These are phyloP conservation scores for Phoenix dactylifera DNA, from an alignment of 176 grass and related monocot species.

Conservation along the genomic window DNA sequence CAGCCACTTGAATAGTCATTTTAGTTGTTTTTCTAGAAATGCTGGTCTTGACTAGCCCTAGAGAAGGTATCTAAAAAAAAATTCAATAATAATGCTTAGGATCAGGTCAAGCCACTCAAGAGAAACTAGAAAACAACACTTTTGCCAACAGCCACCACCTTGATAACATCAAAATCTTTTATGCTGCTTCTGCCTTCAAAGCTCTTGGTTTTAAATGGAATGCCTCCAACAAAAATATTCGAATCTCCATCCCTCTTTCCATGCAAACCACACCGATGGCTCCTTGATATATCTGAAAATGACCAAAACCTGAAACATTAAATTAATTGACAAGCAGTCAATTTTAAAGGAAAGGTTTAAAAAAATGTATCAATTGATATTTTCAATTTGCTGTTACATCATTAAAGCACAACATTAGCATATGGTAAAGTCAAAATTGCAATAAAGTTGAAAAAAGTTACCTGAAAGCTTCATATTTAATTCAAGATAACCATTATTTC, in stretches of 20 bases:
- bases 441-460: too few species aligned
- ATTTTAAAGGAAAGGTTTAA: too few species aligned
- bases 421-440: too few species aligned
- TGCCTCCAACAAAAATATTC: slow-evolving; percentile 17
- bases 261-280: slow-evolving; percentile 15
- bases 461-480: too few species aligned
- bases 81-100: slow-evolving; percentile 4
- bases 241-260: slow-evolving; percentile 39
- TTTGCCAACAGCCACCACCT: slow-evolving; percentile 25
- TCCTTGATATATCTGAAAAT: slow-evolving; percentile 36
- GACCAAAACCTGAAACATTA: slow-evolving; percentile 13
- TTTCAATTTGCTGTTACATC: too few species aligned
- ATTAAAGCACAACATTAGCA: too few species aligned
- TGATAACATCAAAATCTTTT: slow-evolving; percentile 31
- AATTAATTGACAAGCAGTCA: background rate
- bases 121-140: background rate
- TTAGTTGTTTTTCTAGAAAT: slow-evolving; percentile 18
- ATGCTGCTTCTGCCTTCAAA: slow-evolving; percentile 10
- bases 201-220: background rate
- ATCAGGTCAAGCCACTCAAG: slow-evolving; percentile 2
- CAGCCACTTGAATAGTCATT: slow-evolving; percentile 15
- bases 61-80: slow-evolving; percentile 38
- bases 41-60: slow-evolving; percentile 19
- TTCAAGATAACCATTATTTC: too few species aligned
- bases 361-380: too few species aligned